Base-by-base conservation (phyloP, 164 flowering plant genomes). In the Tetracentron sinense region DNA sequence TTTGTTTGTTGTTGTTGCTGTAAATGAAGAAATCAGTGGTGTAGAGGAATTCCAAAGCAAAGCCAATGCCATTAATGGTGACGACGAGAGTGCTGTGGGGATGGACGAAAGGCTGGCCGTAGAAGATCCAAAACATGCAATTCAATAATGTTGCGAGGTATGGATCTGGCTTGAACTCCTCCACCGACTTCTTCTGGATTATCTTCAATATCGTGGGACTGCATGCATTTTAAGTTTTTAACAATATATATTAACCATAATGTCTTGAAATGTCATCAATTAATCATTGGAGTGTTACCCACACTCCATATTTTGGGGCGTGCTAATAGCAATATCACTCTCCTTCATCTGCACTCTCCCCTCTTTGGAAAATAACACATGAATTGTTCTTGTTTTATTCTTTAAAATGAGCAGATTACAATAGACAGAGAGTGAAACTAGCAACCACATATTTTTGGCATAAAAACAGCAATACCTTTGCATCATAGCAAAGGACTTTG, bases 101-200 rank as follows among this genome's bases (percentile, higher is more conserved):
- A 60, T 74, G 81, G 12, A 79, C 83, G 17, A 69, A 0, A 2
- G 85, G 85, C 0, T 75, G 53, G 15, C 85, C 85, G 29, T 77
- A 82, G 62, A 79, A 60, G 5, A 75, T 61, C 85, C 85, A 77
- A 38, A 79, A 30, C 61, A 60, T 17, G 50, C 85, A 82, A 51
- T 74, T 82, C 60, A 75, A 11, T n/a, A 74, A 7, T 0, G 83
- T 75, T 0, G 77, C 80, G 0, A 82, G 53, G 51, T 79, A 79
- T 0, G 85, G 85, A 17, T 71, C 61, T 0, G 81, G 73, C 20
- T 72, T 71, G 71, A 68, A 82, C 28, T 72, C 61, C 28, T 74
- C 83, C 30, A 74, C 77, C 10, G 71, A 62, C 26, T 64, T 44
- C n/a, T 62, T 65, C 69, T 79, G 75, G 14, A 55, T 15, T 35